These are phyloP conservation scores for Thelonectria blattea DNA, from an alignment of 2,329 filamentous ascomycete species.

Conservation along the genomic window DNA sequence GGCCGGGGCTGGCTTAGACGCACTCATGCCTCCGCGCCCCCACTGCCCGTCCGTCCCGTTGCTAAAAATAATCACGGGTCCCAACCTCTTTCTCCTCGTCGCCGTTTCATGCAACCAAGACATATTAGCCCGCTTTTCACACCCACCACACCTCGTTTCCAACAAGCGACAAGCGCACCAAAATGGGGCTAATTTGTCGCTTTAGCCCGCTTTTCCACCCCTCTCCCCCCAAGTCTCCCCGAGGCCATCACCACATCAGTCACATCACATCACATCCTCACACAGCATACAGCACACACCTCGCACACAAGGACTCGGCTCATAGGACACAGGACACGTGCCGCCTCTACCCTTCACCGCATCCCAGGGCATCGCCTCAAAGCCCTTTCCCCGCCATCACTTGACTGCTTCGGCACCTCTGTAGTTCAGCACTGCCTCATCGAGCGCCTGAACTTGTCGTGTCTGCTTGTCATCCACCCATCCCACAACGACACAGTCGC, in stretches of 20 bases:
- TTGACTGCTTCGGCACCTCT: background rate
- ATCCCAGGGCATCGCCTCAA: background rate
- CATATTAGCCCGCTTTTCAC: slow-evolving; percentile 29
- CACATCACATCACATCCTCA: background rate
- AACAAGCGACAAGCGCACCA: slow-evolving; percentile 3
- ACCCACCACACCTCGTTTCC: slow-evolving; percentile 13
- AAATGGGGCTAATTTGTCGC: slow-evolving; percentile 36
- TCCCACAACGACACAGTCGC: background rate
- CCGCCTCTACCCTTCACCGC: background rate
- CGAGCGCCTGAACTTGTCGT: background rate
- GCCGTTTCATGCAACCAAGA: slow-evolving; percentile 30
- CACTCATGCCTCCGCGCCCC: background rate
- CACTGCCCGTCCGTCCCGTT: slow-evolving; percentile 17
- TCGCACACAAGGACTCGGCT: no score
- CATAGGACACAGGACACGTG: background rate
- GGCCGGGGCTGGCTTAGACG: background rate
- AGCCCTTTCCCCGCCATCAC: background rate
- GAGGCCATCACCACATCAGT: background rate
- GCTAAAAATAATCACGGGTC: slow-evolving; percentile 20
- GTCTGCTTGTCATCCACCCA: background rate
- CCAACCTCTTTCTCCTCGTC: background rate
- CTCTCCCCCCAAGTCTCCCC: background rate
- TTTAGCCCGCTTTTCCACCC: slow-evolving; percentile 20
- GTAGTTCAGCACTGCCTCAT: background rate
- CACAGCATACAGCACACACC: no score